Percentiles rank a stretch among this genome's conserved stretches.
Evolutionary conservation across 352 stramenopile genomes (phyloP).

Genomic region (Blastocystis sp.): DNA sequence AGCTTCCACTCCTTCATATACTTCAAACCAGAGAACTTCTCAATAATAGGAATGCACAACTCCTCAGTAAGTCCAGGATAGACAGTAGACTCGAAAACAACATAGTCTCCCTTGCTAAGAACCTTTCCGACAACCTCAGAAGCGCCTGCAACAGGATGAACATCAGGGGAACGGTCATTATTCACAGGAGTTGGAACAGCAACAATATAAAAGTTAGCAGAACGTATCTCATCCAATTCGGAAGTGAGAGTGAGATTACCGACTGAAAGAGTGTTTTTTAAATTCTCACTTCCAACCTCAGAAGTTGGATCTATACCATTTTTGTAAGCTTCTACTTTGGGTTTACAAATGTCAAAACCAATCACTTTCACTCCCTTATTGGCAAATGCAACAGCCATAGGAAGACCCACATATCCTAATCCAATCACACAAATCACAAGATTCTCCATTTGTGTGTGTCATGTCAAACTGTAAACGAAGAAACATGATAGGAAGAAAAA

Average conservation of each 20-base stretch:
- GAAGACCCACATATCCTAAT: constrained; percentile 47
- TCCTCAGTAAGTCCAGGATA: constrained; percentile 39
- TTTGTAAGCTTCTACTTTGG: not conserved
- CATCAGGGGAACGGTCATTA: constrained; percentile 18
- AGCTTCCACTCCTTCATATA: constrained; percentile 34
- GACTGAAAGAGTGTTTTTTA: not conserved
- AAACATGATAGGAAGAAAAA: constrained; percentile 7
- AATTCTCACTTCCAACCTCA: constrained; percentile 7
- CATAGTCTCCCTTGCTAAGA: constrained; percentile 32
- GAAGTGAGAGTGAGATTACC: not conserved
- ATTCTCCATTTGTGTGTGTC: not conserved
- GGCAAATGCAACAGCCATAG: constrained; percentile 40
- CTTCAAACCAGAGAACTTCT: constrained; percentile 29
- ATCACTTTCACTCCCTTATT: constrained; percentile 51
- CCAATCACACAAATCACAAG: constrained; percentile 47
- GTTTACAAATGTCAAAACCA: constrained; percentile 48
- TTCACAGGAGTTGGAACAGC: constrained; percentile 30
- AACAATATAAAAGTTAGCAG: constrained; percentile 44
- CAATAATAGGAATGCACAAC: constrained; percentile 34
- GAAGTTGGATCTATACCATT: constrained; percentile 15
- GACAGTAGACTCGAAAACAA: constrained; percentile 53
- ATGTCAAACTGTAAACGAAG: not conserved
- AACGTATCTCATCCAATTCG: constrained; percentile 50
- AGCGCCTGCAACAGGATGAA: not conserved
- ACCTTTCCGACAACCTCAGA: not conserved